Percentiles rank a stretch among this genome's conserved stretches.
These are phyloP conservation scores for Bryopsis sp. DNA, from an alignment of 139 green algal species.

Conservation along the genomic window DNA sequence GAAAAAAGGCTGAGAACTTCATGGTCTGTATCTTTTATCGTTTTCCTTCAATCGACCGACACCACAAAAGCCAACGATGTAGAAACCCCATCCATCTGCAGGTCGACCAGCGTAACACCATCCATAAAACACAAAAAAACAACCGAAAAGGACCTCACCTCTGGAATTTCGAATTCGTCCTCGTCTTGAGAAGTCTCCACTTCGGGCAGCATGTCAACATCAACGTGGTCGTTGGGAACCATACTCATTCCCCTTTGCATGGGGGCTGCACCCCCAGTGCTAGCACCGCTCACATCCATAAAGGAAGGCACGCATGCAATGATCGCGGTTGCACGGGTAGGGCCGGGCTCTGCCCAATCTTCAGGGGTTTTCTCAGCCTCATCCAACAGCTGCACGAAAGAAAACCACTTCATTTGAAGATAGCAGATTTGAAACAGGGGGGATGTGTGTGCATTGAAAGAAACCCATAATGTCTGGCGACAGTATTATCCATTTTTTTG, in stretches of 20 bases:
- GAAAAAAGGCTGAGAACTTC: too few relatives aligned
- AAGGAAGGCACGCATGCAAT: conserved; percentile 88
- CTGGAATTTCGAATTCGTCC: conserved; percentile 42
- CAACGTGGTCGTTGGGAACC: conserved; percentile 64
- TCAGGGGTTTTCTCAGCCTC: conserved; percentile 32
- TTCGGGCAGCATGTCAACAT: conserved; percentile 30
- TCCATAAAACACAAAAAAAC: too few relatives aligned
- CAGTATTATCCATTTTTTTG: too few relatives aligned
- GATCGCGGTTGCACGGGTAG: conserved; percentile 68
- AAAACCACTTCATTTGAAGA: neutral
- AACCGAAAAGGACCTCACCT: too few relatives aligned
- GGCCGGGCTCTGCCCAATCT: conserved; percentile 37
- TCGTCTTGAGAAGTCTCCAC: conserved; percentile 4
- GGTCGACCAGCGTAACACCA: too few relatives aligned
- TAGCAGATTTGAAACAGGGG: too few relatives aligned
- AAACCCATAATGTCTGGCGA: too few relatives aligned
- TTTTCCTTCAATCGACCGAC: too few relatives aligned
- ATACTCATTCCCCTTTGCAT: conserved; percentile 43
- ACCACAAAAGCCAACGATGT: too few relatives aligned
- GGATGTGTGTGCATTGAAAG: too few relatives aligned
- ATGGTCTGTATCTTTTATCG: too few relatives aligned
- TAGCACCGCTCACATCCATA: conserved; percentile 33
- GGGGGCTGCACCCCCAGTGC: neutral
- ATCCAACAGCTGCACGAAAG: conserved; percentile 29
- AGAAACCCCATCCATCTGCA: too few relatives aligned